Percentiles rank a stretch among this genome's conserved stretches.
Conservation (phyloP, 768 basidiomycete genomes). For the Amanita subjunquillea region DNA sequence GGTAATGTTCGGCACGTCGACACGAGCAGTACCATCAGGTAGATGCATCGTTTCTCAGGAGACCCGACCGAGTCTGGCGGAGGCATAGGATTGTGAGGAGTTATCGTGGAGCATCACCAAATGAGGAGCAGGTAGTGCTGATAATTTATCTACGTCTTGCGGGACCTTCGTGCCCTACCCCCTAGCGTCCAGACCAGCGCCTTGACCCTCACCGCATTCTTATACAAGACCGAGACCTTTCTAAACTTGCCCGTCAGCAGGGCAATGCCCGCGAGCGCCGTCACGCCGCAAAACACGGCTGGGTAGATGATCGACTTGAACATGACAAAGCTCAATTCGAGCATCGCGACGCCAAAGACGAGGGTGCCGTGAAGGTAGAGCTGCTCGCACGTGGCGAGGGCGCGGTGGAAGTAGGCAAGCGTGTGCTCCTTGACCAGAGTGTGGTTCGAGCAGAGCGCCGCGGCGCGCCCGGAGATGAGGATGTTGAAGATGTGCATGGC, state of each 20-base stretch:
- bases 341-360: conserved; percentile 16
- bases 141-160: not conserved
- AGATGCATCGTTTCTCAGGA: not conserved
- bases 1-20: not conserved
- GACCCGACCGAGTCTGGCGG: not conserved
- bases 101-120: too few species aligned
- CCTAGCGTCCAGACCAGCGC: not conserved
- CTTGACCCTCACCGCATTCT: not conserved
- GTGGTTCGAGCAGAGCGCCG: conserved; percentile 15
- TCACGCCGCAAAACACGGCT: conserved; percentile 11
- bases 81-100: not conserved
- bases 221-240: not conserved
- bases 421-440: conserved; percentile 7
- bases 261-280: not conserved
- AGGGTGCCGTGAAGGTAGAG: conserved; percentile 20
- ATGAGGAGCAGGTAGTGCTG: too few species aligned
- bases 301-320: conserved; percentile 19
- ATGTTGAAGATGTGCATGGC: conserved; percentile 21
- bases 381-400: conserved; percentile 19
- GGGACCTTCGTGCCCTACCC: not conserved
- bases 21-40: not conserved
- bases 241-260: not conserved
- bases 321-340: conserved; percentile 19
- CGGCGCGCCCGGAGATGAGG: conserved; percentile 18
- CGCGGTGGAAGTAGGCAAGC: conserved; percentile 18